phyloP scores from a whole-genome alignment of 2,329 filamentous ascomycete species.

The Pseudogymnoascus sp. region DNA sequence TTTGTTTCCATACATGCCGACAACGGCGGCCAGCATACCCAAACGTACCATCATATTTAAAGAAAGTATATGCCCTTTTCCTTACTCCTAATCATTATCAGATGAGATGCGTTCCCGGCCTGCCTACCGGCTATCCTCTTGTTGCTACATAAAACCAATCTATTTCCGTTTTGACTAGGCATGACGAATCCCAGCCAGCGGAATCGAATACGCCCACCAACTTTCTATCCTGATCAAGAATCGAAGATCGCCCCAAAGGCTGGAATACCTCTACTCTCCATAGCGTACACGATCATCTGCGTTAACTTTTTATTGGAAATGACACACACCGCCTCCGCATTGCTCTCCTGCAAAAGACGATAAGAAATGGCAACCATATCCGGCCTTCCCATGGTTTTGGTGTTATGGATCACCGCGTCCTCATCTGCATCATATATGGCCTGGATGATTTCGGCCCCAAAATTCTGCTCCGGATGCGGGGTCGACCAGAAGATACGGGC shows the following conservation, averaged over 20 bases:
- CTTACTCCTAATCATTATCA: no score
- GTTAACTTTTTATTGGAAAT: constrained; percentile 31
- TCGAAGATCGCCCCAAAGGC: constrained; percentile 33
- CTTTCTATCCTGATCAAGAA: background rate
- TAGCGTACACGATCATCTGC: constrained; percentile 26
- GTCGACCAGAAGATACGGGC: constrained; percentile 32
- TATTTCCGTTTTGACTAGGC: no score
- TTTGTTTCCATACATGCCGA: no score
- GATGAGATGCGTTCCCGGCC: no score
- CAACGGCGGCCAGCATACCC: no score
- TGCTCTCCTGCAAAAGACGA: constrained; percentile 23
- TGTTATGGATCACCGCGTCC: constrained; percentile 29
- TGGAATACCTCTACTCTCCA: constrained; percentile 28
- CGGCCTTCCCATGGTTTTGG: constrained; percentile 25
- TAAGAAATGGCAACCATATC: constrained; percentile 28
- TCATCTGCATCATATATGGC: constrained; percentile 25
- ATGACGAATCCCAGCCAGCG: no score
- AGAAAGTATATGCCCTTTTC: no score
- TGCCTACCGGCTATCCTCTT: no score
- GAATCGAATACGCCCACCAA: background rate
- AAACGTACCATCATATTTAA: no score
- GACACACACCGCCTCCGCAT: constrained; percentile 30
- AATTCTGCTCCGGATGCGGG: constrained; percentile 28
- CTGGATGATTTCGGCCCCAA: constrained; percentile 27
- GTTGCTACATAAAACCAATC: no score